Conservation (phyloP, 2,329 filamentous ascomycete species). For the Hymenoscyphus fructigenus region DNA sequence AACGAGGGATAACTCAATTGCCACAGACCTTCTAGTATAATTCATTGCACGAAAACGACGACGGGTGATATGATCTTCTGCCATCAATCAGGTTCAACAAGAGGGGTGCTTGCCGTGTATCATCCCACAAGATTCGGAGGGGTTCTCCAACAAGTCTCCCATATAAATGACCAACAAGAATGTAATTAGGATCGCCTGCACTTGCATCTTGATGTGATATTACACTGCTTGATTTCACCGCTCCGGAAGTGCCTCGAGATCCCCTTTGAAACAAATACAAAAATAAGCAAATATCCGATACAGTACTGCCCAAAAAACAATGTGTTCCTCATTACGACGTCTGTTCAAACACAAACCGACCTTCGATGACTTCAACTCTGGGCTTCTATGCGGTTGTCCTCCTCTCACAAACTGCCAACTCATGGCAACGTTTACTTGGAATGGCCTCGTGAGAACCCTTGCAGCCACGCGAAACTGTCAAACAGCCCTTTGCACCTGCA, state of each 20-base stretch:
- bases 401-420: neutral
- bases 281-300: neutral
- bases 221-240: neutral
- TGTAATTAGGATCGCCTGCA: no score
- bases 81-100: neutral
- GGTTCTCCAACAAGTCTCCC: neutral
- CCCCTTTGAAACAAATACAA: neutral
- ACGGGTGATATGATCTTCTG: neutral
- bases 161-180: neutral
- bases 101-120: neutral
- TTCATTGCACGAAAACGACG: no score
- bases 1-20: no score
- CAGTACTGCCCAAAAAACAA: neutral
- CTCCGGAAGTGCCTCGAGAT: neutral
- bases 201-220: neutral
- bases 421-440: neutral
- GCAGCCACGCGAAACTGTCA: slow-evolving; percentile 2
- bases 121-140: neutral
- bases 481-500: neutral
- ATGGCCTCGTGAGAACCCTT: neutral
- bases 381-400: neutral
- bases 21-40: no score
- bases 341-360: neutral
- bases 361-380: slow-evolving; percentile 1
- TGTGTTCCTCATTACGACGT: neutral